A percentile compares a stretch with the other conserved stretches of the same genome.
Conservation (phyloP, 257 asterid genomes). For the Plectranthus barbatus region DNA sequence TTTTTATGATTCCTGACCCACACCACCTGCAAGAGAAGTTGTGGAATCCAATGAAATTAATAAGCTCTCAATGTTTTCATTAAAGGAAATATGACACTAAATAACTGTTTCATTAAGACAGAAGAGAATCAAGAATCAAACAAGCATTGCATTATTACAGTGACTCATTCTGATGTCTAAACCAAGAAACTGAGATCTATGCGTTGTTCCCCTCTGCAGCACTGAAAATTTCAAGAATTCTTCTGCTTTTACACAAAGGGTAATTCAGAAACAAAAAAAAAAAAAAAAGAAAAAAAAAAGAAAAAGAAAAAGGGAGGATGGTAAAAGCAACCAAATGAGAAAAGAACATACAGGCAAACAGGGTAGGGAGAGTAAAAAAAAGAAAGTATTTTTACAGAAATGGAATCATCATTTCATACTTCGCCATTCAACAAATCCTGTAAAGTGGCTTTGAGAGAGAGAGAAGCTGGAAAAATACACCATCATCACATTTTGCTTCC, state of each 20-base stretch:
- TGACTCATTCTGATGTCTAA: not conserved
- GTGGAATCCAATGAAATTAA: slow-evolving; percentile 36
- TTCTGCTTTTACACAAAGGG: not conserved
- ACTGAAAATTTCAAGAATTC: not conserved
- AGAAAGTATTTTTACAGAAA: slow-evolving; percentile 8
- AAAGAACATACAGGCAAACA: slow-evolving; percentile 11
- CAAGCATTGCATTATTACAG: too few relatives aligned
- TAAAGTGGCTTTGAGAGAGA: slow-evolving; percentile 6
- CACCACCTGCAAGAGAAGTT: slow-evolving; percentile 33
- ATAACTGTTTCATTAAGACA: too few relatives aligned
- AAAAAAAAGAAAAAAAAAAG: not conserved
- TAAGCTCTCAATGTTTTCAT: too few relatives aligned
- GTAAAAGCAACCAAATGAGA: slow-evolving; percentile 9
- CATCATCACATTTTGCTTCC: slow-evolving; percentile 28
- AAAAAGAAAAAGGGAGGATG: not conserved
- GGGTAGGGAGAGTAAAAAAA: slow-evolving; percentile 11
- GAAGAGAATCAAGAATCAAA: too few relatives aligned
- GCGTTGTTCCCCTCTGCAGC: not conserved
- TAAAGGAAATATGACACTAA: too few relatives aligned
- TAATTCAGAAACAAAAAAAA: not conserved
- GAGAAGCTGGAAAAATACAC: not conserved
- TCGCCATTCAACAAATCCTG: slow-evolving; percentile 21
- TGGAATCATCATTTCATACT: not conserved
- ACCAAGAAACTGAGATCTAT: not conserved
- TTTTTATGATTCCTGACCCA: slow-evolving; percentile 32